A percentile compares a stretch with the other conserved stretches of the same genome.
These are phyloP conservation scores for Arthrobotrys conoides DNA, from an alignment of 2,329 filamentous ascomycete genomes.

Conservation along the genomic window DNA sequence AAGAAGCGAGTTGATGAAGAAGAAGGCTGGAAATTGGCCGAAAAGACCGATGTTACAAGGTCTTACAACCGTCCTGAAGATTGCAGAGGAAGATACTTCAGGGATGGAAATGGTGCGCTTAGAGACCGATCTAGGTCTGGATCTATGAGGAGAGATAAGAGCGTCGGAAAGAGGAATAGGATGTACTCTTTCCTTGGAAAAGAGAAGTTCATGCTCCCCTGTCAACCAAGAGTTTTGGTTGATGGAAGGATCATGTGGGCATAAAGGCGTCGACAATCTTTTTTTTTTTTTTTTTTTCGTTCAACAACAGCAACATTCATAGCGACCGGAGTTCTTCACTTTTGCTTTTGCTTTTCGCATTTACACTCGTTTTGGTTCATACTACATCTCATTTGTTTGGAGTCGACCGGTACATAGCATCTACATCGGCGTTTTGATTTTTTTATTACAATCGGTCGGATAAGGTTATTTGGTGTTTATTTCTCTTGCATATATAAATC, in stretches of 20 bases:
- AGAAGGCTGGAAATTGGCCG: constrained; percentile 38
- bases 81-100: constrained; percentile 31
- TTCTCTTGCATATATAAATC: neutral
- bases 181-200: constrained; percentile 60
- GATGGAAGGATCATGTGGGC: constrained; percentile 53
- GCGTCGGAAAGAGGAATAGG: constrained; percentile 47
- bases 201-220: constrained; percentile 55
- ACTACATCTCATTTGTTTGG: constrained; percentile 5
- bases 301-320: neutral
- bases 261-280: constrained; percentile 9
- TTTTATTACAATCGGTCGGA: neutral
- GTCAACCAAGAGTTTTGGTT: constrained; percentile 40
- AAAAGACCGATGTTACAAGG: constrained; percentile 28
- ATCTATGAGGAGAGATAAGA: constrained; percentile 42
- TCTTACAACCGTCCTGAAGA: constrained; percentile 44
- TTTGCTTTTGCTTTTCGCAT: neutral
- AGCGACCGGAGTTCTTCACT: neutral
- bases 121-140: constrained; percentile 28
- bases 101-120: constrained; percentile 26
- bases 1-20: constrained; percentile 42
- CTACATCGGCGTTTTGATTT: constrained; percentile 21
- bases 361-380: neutral
- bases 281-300: constrained; percentile 5
- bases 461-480: constrained; percentile 3
- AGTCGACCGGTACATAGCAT: constrained; percentile 15